Percentiles rank a stretch among this genome's conserved stretches.
phyloP scores from a whole-genome alignment of 306 rosid genomes.

The Quercus wislizeni region DNA sequence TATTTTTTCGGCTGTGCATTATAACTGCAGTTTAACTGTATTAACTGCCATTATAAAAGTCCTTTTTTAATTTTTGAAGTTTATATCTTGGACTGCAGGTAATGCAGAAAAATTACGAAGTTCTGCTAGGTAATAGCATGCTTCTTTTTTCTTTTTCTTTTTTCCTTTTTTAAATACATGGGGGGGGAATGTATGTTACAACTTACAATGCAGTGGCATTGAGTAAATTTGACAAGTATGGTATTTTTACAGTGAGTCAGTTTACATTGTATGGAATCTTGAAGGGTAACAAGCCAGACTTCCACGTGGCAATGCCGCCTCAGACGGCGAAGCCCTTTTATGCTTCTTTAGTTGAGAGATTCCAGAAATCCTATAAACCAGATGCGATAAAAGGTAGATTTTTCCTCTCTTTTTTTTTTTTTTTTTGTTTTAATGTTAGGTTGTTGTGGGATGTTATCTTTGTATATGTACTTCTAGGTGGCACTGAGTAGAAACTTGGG shows the following conservation, averaged over 20 bases:
- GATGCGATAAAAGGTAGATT: slow-evolving; percentile 66
- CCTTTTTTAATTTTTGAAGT: background rate
- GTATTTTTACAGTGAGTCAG: slow-evolving; percentile 73
- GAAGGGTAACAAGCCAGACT: slow-evolving; percentile 96
- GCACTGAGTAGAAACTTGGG: background rate
- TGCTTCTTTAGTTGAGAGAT: slow-evolving; percentile 71
- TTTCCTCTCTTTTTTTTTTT: background rate
- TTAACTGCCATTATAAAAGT: background rate
- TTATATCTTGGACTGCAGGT: slow-evolving; percentile 37
- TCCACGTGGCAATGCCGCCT: slow-evolving; percentile 91
- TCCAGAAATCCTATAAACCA: slow-evolving; percentile 54
- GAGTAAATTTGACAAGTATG: background rate
- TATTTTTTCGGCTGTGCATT: background rate
- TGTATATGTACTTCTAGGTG: background rate
- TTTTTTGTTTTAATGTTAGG: background rate
- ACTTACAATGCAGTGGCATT: background rate
- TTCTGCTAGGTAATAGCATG: slow-evolving; percentile 53
- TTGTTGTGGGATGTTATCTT: background rate
- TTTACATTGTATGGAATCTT: slow-evolving; percentile 80
- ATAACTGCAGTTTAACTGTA: background rate
- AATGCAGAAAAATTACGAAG: slow-evolving; percentile 75
- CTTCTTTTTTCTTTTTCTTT: too few relatives aligned
- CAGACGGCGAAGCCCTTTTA: slow-evolving; percentile 76
- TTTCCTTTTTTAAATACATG: background rate
- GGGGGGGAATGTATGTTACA: background rate